Percentiles rank a stretch among this genome's conserved stretches.
Evolutionary conservation across 768 basidiomycete genomes (phyloP).

Genomic region (Hygrocybe coccinea): DNA sequence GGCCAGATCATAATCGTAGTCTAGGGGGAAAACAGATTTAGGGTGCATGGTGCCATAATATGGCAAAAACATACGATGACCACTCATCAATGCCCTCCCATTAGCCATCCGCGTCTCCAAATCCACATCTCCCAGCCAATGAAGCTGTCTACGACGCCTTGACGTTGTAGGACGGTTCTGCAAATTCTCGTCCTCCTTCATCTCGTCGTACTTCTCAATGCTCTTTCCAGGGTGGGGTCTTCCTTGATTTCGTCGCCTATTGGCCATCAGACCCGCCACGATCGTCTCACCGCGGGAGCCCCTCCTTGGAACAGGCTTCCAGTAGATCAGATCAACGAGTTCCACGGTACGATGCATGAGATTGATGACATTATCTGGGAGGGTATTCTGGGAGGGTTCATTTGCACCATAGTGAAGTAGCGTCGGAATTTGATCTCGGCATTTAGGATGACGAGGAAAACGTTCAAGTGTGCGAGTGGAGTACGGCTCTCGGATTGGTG

Average conservation of each 20-base stretch:
- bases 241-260: constrained; percentile 11
- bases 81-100: constrained; percentile 19
- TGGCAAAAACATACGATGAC: constrained; percentile 15
- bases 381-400: constrained; percentile 9
- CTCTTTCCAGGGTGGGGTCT: constrained; percentile 7
- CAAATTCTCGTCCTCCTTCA: constrained; percentile 1
- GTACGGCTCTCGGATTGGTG: not conserved
- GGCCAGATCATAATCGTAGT: constrained; percentile 17
- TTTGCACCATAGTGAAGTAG: constrained; percentile 16
- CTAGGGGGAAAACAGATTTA: constrained; percentile 10
- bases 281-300: constrained; percentile 7
- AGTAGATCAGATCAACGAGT: constrained; percentile 21
- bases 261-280: not conserved
- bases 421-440: constrained; percentile 23
- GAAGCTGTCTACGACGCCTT: constrained; percentile 8
- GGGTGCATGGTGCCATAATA: constrained; percentile 9
- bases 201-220: constrained; percentile 11
- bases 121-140: constrained; percentile 12
- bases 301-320: constrained; percentile 15
- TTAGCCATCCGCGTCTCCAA: constrained; percentile 19
- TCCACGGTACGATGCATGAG: constrained; percentile 18
- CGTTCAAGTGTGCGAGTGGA: constrained; percentile 8
- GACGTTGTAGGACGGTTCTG: not conserved
- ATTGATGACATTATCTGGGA: constrained; percentile 17
- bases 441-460: constrained; percentile 20